Conservation (phyloP, 495 filamentous ascomycete species). For the Aspergillus hancockii region DNA sequence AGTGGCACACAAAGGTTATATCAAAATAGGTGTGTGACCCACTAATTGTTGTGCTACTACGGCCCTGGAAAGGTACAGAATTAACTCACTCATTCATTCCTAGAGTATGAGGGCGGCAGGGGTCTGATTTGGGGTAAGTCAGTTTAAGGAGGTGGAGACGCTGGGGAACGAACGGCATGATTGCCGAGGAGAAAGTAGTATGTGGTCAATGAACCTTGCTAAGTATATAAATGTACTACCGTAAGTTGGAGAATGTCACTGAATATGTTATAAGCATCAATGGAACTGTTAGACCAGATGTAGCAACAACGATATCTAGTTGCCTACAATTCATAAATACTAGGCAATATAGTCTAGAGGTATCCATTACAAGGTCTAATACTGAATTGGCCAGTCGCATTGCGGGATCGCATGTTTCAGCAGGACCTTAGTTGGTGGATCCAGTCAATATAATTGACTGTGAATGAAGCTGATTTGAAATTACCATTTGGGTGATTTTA, state of each 20-base stretch:
- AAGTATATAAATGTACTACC: too few species aligned
- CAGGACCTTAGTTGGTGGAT: neutral
- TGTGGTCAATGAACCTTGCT: too few species aligned
- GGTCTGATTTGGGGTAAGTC: neutral
- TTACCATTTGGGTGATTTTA: too few species aligned
- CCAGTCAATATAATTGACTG: neutral
- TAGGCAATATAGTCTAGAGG: neutral
- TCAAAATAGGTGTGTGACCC: slow-evolving; percentile 8
- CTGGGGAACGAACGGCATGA: slow-evolving; percentile 1
- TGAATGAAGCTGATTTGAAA: too few species aligned
- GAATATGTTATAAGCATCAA: too few species aligned
- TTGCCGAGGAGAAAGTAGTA: neutral
- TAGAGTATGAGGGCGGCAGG: too few species aligned
- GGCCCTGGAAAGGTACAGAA: slow-evolving; percentile 33
- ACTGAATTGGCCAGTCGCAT: neutral
- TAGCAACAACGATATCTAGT: neutral
- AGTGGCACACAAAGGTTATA: neutral
- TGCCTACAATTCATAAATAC: neutral
- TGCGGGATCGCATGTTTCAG: neutral
- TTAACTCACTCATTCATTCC: neutral
- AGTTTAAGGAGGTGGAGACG: neutral
- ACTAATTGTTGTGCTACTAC: slow-evolving; percentile 58
- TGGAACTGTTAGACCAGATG: too few species aligned
- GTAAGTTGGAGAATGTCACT: too few species aligned
- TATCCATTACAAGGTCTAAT: neutral